Evolutionary conservation across 306 rosid species (phyloP), one percentile per base, ranked within the genome.

Genomic region (Quercus robur): DNA sequence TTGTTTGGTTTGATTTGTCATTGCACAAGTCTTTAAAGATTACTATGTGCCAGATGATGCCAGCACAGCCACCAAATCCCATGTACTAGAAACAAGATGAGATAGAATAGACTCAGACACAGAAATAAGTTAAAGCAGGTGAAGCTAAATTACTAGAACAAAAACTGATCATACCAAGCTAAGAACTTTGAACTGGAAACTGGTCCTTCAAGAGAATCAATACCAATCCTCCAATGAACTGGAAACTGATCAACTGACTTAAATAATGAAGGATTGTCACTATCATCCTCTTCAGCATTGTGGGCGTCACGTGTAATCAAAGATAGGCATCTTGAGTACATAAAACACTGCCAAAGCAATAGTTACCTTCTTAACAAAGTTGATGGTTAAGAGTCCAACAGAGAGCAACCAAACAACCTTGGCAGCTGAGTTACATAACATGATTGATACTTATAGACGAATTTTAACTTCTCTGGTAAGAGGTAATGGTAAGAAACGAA

Each of bases 311-410:
- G 82, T 30, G 86, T 79, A 57, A 85, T 69, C 26, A 90, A 94
- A 59, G 83, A 77, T 86, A 89, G 86, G 80, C 91, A 92, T 87
- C 86, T 87, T 13, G 84, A 87, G 83, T 87, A 83, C 74, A 92
- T 78, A 76, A 87, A 79, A 82, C 93, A 92, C 80, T 4, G 97
- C 87, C n/a, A 84, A 81, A 71, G 81, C 75, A 76, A 90, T 83
- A 5, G 92, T 87, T 73, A 92, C 44, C 72, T 86, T 94, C 81
- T 85, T 90, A 58, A 90, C 84, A 49, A 57, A 92, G 83, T 80
- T 89, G 97, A 72, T 82, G 93, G 88, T 92, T 91, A 86, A 92
- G 90, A 84, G 76, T 88, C 97, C 94, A 94, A 82, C 97, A 90
- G 67, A 78, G 73, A 78, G 85, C 98, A 80, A 83, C 83, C 11